These are phyloP conservation scores for Harrya chromipes DNA, from an alignment of 768 basidiomycete genomes.

Conservation along the genomic window DNA sequence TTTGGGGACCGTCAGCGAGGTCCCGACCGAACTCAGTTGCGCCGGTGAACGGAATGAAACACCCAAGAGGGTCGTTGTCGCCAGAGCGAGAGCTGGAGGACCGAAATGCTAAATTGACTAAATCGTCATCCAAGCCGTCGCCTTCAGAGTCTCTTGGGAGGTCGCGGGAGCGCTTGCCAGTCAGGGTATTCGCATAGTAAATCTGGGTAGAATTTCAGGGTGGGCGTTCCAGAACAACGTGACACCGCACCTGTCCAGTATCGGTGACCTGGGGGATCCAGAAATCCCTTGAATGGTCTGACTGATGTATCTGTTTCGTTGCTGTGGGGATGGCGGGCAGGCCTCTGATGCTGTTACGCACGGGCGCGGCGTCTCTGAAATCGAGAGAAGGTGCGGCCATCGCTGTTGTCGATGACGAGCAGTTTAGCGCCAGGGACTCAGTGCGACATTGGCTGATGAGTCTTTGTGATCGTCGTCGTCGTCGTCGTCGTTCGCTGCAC, in stretches of 20 bases:
- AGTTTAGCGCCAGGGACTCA: neutral
- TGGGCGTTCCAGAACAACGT: constrained; percentile 1
- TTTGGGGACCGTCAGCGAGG: neutral
- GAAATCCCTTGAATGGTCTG: constrained; percentile 55
- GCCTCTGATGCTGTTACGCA: constrained; percentile 26
- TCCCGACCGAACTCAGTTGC: constrained; percentile 1
- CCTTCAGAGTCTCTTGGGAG: constrained; percentile 66
- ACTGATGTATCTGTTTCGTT: neutral
- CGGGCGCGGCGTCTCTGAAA: neutral
- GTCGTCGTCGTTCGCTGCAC: constrained; percentile 14
- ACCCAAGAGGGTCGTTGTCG: constrained; percentile 44
- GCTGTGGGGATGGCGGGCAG: constrained; percentile 27
- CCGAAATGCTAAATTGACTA: constrained; percentile 50
- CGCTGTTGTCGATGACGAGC: constrained; percentile 7
- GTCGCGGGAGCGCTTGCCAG: constrained; percentile 75
- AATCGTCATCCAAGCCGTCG: constrained; percentile 55
- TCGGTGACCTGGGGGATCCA: constrained; percentile 88
- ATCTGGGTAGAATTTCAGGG: constrained; percentile 49
- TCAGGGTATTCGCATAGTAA: constrained; percentile 88
- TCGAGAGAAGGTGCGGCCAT: constrained; percentile 19
- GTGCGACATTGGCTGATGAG: constrained; percentile 4
- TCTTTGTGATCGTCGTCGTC: neutral
- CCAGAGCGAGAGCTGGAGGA: constrained; percentile 49
- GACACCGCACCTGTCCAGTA: constrained; percentile 68
- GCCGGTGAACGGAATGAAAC: constrained; percentile 28